These are phyloP conservation scores for Protomyces macrosporus DNA, from an alignment of 1,139 yeast genomes.

Conservation along the genomic window DNA sequence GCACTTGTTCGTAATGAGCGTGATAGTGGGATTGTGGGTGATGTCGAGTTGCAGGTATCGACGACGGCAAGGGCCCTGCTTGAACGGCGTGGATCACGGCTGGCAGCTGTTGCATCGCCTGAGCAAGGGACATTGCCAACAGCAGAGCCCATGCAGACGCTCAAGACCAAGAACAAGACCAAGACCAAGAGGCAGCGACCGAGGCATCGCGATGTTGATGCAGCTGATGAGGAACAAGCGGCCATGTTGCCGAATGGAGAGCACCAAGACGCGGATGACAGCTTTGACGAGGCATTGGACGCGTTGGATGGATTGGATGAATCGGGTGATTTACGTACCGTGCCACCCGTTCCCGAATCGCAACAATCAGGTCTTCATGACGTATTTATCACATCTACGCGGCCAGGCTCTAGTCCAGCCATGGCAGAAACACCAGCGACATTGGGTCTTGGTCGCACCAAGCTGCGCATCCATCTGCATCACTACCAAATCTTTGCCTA, in stretches of 20 bases:
- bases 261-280: background rate
- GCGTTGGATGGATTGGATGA: background rate
- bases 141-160: background rate
- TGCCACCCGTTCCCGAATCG: constrained; percentile 9
- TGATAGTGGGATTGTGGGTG: background rate
- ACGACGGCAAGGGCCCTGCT: background rate
- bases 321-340: background rate
- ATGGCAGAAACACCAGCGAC: background rate
- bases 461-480: constrained; percentile 14
- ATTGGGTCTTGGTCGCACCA: background rate
- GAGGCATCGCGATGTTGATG: background rate
- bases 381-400: no score
- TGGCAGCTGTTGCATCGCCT: background rate
- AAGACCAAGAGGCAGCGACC: background rate
- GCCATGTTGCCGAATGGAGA: background rate
- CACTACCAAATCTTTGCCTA: constrained; percentile 25
- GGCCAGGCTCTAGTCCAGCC: background rate
- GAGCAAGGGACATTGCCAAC: background rate
- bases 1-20: background rate
- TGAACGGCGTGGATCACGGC: no score
- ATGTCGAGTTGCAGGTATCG: constrained; percentile 1
- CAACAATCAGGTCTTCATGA: no score
- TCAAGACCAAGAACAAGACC: background rate
- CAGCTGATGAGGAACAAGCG: background rate
- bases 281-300: background rate